Percentiles rank a stretch among this genome's conserved stretches.
phyloP scores from a whole-genome alignment of 225 moss, liverwort and hornwort species.

The Sphagnum contortum region DNA sequence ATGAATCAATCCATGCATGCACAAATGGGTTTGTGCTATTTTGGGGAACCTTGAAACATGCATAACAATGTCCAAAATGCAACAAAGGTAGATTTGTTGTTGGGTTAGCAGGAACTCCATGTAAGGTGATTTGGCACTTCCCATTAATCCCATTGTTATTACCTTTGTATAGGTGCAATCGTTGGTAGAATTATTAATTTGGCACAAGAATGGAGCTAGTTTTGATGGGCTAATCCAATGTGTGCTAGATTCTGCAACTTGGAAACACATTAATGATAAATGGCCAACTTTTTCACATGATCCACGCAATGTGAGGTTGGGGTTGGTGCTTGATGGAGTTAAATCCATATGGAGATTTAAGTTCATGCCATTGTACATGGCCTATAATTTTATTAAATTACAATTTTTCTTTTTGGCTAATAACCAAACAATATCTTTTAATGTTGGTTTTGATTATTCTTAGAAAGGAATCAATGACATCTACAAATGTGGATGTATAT shows the following conservation, averaged over 20 bases:
- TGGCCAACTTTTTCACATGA: neutral
- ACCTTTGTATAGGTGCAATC: neutral
- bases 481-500: conserved; percentile 3
- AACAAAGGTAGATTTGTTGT: no score
- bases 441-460: neutral
- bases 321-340: conserved; percentile 1
- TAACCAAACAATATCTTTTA: neutral
- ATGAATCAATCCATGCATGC: neutral
- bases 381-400: neutral
- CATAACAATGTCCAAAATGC: neutral
- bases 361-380: neutral
- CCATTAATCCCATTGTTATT: neutral
- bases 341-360: neutral
- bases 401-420: conserved; percentile 1
- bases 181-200: neutral
- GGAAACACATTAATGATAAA: neutral
- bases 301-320: neutral
- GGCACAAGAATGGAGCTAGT: no score
- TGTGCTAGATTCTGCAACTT: neutral
- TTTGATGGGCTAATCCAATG: no score
- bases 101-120: no score
- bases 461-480: conserved; percentile 2
- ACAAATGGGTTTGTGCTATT: neutral
- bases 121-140: neutral
- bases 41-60: neutral